Evolutionary conservation across 2,329 filamentous ascomycete genomes (phyloP), one percentile per base, ranked within the genome.

Genomic region (Phialocephala subalpina): DNA sequence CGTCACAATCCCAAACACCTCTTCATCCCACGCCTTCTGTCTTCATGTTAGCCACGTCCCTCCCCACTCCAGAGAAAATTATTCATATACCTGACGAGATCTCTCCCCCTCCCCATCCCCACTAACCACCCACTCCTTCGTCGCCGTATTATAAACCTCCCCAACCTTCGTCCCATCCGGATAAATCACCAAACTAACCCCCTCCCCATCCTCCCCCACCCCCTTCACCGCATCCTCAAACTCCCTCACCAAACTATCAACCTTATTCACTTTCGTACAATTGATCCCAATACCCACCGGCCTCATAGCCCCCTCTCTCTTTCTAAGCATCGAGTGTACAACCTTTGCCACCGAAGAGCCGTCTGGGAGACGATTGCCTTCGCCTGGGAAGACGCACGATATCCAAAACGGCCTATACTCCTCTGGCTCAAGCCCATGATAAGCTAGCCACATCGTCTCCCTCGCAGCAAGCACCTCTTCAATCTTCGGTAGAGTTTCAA

Each of bases 201-300:
- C 83, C 6, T 74, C 70, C 0, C 79, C 78, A 3, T 75, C 69
- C 3, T 73, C 60, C 1, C 82, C 63, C 69, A 86, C 60, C n/a
- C 65, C 68, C 11, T 67, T 65, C 18, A 88, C 74, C 9, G 79
- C 82, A 3, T 77, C 79, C 71, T 90, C 86, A 59, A 86, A 90
- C 58, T 83, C 79, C 20, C 76, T 77, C 20, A 92, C 77, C 18
- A 91, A 77, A 0, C 77, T 73, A 1, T 84, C 82, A 35, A 92
- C 80, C 74, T 90, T 88, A 58, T 84, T 81, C 38, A 92, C 83
- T 75, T 90, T 91, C 42, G 84, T 91, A 76, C 89, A 92, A 77
- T 92, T 92, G 73, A 92, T 84, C 1, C 90, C 89, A 27, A 92
- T 82, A 0, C 85, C 89, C 84, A 85, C 89, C 0, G 89, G 89